These are phyloP conservation scores for Lavandula angustifolia DNA, from an alignment of 257 asterid species.

Conservation along the genomic window DNA sequence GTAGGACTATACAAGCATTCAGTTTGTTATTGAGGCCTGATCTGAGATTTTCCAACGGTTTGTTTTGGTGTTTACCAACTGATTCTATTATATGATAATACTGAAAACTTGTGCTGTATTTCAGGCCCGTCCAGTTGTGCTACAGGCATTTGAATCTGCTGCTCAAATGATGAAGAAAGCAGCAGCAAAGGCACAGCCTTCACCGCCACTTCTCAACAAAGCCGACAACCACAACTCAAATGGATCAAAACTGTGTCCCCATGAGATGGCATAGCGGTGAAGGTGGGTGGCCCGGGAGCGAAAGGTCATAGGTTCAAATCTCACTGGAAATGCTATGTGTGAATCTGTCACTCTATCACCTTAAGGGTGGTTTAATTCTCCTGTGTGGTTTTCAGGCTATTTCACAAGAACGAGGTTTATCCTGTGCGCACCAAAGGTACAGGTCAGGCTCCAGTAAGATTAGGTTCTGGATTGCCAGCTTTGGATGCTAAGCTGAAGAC, in stretches of 20 bases:
- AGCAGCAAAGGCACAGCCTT: conserved; percentile 72
- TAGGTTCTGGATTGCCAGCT: conserved; percentile 65
- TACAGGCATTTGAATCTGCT: conserved; percentile 84
- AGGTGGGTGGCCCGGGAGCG: too few relatives aligned
- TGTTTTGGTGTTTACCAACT: too few relatives aligned
- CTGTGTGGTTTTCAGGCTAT: too few relatives aligned
- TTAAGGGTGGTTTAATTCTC: too few relatives aligned
- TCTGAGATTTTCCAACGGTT: too few relatives aligned
- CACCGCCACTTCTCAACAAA: conserved; percentile 63
- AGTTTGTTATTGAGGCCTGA: background rate
- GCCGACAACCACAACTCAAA: conserved; percentile 39
- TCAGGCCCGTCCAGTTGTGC: conserved; percentile 85
- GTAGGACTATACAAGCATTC: too few relatives aligned
- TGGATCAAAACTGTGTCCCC: conserved; percentile 42
- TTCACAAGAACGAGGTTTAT: too few relatives aligned
- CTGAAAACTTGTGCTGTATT: background rate
- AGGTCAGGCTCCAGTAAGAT: conserved; percentile 64
- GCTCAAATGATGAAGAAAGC: conserved; percentile 87
- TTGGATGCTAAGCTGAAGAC: conserved; percentile 69
- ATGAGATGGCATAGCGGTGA: too few relatives aligned
- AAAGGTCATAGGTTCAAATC: too few relatives aligned
- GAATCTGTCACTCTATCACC: too few relatives aligned
- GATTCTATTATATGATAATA: background rate
- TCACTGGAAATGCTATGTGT: too few relatives aligned
- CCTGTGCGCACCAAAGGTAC: too few relatives aligned